Base-by-base conservation (phyloP, 2,329 filamentous ascomycete genomes). In the Myrmaecium sp. region DNA sequence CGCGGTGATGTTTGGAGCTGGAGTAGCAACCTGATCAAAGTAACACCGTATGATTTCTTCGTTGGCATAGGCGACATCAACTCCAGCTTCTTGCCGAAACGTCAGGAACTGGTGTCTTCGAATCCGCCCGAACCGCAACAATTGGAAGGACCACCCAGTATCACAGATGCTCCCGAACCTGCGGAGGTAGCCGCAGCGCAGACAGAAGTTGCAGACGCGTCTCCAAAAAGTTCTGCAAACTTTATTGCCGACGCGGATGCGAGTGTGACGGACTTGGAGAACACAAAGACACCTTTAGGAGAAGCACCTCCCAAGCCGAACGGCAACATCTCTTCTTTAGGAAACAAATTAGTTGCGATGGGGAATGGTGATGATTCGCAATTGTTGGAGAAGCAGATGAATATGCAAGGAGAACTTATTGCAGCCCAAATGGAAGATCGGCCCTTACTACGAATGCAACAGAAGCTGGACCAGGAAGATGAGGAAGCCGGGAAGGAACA, bases 21-120 rank as follows among this genome's bases (percentile, higher is more conserved):
- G 64, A 76, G 78, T 39, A 69, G 78, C 4, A 94, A 98, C 43
- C 66, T 98, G 18, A 82, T 98, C 56, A 93, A 92, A 48, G 89
- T 98, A 17, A 74, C 74, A 2, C 82, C 86, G 0, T 98, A 93
- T 49, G 86, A 95, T 49, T 98, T 98, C 54, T 98, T 95, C 57
- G 81, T 91, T 30, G 89, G 89, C 10, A 93, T 94, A 35, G 89
- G 89, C 34, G 89, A 98, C 51, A 98, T 98, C 60, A 98, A 98
- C 57, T 91, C 86, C 8, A 93, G 81, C 46, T 98, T 95, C 46
- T 53, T 98, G 27, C 89, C 89, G 0, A 92, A 92, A 51, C 72
- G 69, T 28, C 43, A 48, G 24, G 49, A 51, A 32, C 33, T 52
- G 13, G 38, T 49, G 10, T 13, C 29, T 13, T 15, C 11, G 6